Percentiles rank a stretch among this genome's conserved stretches.
These are phyloP conservation scores for Populus tremula DNA, from an alignment of 345 rosid genomes.

Conservation along the genomic window DNA sequence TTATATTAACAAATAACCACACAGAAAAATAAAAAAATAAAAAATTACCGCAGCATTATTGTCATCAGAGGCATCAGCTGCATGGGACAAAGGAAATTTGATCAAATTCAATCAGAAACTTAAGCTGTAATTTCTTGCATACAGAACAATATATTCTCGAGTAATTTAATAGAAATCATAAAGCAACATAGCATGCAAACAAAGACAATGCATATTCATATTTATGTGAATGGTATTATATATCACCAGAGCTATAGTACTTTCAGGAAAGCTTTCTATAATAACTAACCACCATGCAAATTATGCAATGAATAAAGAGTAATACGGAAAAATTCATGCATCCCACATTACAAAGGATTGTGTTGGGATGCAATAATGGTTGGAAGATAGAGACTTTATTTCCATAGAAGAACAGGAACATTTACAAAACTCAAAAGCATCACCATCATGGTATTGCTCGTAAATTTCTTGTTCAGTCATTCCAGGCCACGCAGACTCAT, in stretches of 20 bases:
- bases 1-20: neutral
- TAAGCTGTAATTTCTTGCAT: neutral
- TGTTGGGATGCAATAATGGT: neutral
- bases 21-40: neutral
- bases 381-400: neutral
- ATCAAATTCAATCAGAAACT: constrained; percentile 17
- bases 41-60: constrained; percentile 52
- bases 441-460: neutral
- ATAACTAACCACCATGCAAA: neutral
- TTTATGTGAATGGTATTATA: neutral
- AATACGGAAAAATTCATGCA: neutral
- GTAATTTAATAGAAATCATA: neutral
- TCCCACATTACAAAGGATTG: neutral
- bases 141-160: neutral
- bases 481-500: neutral
- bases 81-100: constrained; percentile 17
- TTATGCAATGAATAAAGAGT: neutral
- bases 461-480: neutral
- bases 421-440: neutral
- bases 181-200: neutral
- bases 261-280: neutral
- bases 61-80: constrained; percentile 79
- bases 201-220: neutral
- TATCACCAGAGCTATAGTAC: neutral
- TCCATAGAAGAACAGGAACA: neutral